phyloP scores from a whole-genome alignment of 2,329 filamentous ascomycete species.

The Lachnellula cervina region DNA sequence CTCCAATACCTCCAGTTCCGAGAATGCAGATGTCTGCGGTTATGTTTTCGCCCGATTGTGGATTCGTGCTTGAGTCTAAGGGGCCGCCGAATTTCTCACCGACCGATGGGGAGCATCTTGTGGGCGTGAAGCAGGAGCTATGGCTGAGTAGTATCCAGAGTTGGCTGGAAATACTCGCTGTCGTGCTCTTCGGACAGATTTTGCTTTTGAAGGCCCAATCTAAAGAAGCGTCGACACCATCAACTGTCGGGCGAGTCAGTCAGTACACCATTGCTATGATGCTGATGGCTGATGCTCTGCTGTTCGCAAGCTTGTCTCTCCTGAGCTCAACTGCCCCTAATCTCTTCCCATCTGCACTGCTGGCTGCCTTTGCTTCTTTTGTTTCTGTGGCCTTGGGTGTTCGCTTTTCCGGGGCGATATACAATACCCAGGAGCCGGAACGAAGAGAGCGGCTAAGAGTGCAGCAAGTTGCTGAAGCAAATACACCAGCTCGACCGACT shows the following conservation, averaged over 20 bases:
- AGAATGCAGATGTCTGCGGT: conserved; percentile 57
- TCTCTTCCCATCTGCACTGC: conserved; percentile 52
- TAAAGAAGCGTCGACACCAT: conserved; percentile 62
- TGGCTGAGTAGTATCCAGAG: conserved; percentile 52
- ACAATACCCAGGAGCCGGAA: conserved; percentile 57
- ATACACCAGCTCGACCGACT: conserved; percentile 24
- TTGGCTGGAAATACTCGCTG: conserved; percentile 54
- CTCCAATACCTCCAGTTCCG: conserved; percentile 49
- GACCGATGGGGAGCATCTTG: conserved; percentile 49
- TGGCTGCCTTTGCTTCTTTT: conserved; percentile 49
- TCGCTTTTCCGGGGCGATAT: conserved; percentile 55
- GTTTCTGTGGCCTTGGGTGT: conserved; percentile 54
- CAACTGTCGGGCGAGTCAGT: conserved; percentile 61
- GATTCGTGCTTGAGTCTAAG: conserved; percentile 60
- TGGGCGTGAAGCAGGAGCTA: conserved; percentile 57
- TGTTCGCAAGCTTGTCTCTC: conserved; percentile 51
- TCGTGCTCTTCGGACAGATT: conserved; percentile 56
- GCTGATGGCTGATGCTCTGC: conserved; percentile 57
- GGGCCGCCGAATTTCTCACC: conserved; percentile 53
- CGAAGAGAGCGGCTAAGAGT: conserved; percentile 36
- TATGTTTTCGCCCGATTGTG: conserved; percentile 64
- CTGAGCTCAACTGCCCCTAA: conserved; percentile 51
- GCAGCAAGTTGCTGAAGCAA: conserved; percentile 23
- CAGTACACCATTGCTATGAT: conserved; percentile 59
- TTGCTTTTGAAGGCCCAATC: conserved; percentile 60